Percentiles rank a stretch among this genome's conserved stretches.
Conservation (phyloP, 208 protist species). For the Tritrichomonas musculus region DNA sequence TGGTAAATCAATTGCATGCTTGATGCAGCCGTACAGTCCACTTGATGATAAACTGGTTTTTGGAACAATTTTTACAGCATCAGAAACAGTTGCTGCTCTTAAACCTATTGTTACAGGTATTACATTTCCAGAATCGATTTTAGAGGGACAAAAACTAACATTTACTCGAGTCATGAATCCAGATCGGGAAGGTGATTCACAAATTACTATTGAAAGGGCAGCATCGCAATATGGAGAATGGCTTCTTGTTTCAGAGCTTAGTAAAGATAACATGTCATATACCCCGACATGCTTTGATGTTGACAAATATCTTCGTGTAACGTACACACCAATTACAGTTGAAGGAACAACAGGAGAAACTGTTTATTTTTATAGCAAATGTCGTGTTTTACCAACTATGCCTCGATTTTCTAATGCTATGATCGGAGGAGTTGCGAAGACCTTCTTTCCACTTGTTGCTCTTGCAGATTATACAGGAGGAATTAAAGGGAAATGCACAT, state of each 20-base stretch:
- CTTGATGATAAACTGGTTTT: not conserved
- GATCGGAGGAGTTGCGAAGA: not conserved
- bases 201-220: not conserved
- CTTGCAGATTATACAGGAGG: not conserved
- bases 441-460: not conserved
- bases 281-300: not conserved
- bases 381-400: not conserved
- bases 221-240: not conserved
- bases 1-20: constrained; percentile 19
- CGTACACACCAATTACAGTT: not conserved
- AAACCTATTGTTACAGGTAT: not conserved
- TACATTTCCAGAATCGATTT: not conserved
- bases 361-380: not conserved
- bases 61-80: not conserved
- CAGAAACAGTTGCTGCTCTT: not conserved
- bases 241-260: not conserved
- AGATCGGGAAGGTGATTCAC: not conserved
- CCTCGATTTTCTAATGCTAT: not conserved
- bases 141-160: not conserved
- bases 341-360: not conserved
- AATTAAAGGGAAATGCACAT: not conserved
- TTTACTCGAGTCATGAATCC: not conserved
- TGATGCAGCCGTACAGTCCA: not conserved
- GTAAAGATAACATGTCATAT: not conserved
- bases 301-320: not conserved